Evolutionary conservation across 1,284 basidiomycete genomes (phyloP).

Genomic region (Ustilago sp.): DNA sequence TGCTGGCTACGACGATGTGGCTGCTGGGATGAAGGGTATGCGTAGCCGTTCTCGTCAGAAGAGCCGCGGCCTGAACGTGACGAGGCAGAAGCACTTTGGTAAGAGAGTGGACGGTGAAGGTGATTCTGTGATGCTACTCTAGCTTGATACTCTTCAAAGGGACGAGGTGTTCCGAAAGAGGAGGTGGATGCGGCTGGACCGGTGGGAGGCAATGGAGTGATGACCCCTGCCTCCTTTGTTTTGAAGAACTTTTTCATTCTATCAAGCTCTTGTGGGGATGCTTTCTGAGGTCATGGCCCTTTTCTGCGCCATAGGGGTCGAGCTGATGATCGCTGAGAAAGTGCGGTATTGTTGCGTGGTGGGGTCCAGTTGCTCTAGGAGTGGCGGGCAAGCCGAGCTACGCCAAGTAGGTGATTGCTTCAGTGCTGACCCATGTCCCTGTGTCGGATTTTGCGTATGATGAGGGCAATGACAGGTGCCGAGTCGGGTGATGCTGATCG

Average conservation of each 20-base stretch:
- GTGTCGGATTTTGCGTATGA: background rate
- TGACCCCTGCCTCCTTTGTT: slow-evolving; percentile 46
- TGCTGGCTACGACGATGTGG: slow-evolving; percentile 27
- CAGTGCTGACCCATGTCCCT: background rate
- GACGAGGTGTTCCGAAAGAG: slow-evolving; percentile 40
- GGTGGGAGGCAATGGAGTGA: slow-evolving; percentile 48
- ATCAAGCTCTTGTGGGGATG: slow-evolving; percentile 6
- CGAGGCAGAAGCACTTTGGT: slow-evolving; percentile 18
- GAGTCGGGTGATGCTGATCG: background rate
- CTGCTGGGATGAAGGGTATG: slow-evolving; percentile 18
- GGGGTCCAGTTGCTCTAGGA: too few species aligned
- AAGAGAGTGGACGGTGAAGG: slow-evolving; percentile 25
- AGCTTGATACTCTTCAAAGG: slow-evolving; percentile 44
- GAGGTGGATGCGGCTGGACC: slow-evolving; percentile 20
- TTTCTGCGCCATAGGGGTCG: background rate
- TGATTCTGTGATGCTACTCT: slow-evolving; percentile 25
- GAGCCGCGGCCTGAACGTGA: slow-evolving; percentile 24
- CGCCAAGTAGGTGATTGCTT: background rate
- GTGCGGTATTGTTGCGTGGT: too few species aligned
- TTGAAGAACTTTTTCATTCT: slow-evolving; percentile 51
- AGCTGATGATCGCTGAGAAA: background rate
- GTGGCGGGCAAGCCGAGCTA: background rate
- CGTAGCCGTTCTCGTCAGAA: slow-evolving; percentile 20
- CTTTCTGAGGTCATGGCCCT: slow-evolving; percentile 9
- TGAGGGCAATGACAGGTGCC: background rate